Evolutionary conservation across 2,329 filamentous ascomycete species (phyloP), one percentile per base, ranked within the genome.

Genomic region (Plectosphaerella plurivora): DNA sequence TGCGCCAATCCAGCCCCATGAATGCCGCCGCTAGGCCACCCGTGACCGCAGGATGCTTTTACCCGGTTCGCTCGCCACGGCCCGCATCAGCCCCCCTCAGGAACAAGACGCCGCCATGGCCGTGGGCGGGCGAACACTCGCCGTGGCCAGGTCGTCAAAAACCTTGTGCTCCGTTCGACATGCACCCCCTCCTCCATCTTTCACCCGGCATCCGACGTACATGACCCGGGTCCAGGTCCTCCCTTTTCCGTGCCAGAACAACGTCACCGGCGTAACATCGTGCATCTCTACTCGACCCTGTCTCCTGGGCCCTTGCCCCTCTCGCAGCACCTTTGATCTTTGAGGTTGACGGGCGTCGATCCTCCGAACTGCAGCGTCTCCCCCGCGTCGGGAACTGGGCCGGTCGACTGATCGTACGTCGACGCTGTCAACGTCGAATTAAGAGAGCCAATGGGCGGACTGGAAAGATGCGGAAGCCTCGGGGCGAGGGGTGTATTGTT

Each of bases 1-100:
- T 33, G 8, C 25, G 35, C 47, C 47, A 49, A 49, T 49, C 47
- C 47, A 15, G 20, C 47, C 37, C 47, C 47, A 11, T 35, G 47
- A 49, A 49, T 22, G 12, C 47, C 47, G 47, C 47, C 47, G 47
- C 47, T 49, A 48, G 46, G 16, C 16, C 35, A n/a, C 33, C 33
- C 46, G 28, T 20, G 6, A 33, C 46, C 28, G 22, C 18, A 37
- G 46, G 18, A 25, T 48, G 46, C 46, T 14, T 36, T 48, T 48
- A 48, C 46, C 46, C 46, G 46, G 46, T 48, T 37, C 33, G 16
- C n/a, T 20, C 28, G 18, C 16, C 16, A 16, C 20, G 46, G 33
- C n/a, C n/a, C 18, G 33, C 35, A 15, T 20, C 33, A 36, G 37
- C 37, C 10, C 16, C 28, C 28, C 28, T 12, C 28, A 33, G 28